Percentiles rank a stretch among this genome's conserved stretches.
Conservation (phyloP, 2,329 filamentous ascomycete genomes). For the Botrytis squamosa region DNA sequence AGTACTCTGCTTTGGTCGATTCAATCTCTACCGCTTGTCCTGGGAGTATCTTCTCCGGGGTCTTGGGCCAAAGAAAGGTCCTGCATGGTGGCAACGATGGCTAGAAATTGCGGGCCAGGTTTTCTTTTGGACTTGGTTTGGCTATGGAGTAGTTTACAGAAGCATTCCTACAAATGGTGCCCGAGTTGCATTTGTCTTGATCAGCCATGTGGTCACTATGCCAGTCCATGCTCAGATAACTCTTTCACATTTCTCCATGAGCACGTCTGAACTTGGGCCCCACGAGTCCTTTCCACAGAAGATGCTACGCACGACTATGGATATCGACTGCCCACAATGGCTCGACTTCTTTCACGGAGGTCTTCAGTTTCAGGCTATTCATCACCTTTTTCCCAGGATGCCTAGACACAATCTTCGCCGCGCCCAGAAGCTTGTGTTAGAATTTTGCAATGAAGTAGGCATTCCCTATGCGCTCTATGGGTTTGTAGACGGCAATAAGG, state of each 20-base stretch:
- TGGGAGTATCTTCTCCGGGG: slow-evolving; percentile 74
- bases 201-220: slow-evolving; percentile 78
- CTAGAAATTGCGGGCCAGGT: slow-evolving; percentile 74
- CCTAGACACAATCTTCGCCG: slow-evolving; percentile 79
- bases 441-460: slow-evolving; percentile 78
- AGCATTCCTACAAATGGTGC: slow-evolving; percentile 67
- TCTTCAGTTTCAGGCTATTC: slow-evolving; percentile 84
- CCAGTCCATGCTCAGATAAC: slow-evolving; percentile 88
- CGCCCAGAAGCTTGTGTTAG: slow-evolving; percentile 71
- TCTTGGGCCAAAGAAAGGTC: slow-evolving; percentile 69
- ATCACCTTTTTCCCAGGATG: slow-evolving; percentile 81
- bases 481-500: slow-evolving; percentile 78
- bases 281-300: slow-evolving; percentile 85
- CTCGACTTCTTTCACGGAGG: slow-evolving; percentile 87
- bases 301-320: slow-evolving; percentile 92
- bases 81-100: slow-evolving; percentile 79
- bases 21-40: slow-evolving; percentile 82
- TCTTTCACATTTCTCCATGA: slow-evolving; percentile 91
- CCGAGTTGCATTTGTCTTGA: slow-evolving; percentile 71
- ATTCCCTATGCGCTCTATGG: slow-evolving; percentile 85
- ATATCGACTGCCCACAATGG: slow-evolving; percentile 84
- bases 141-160: slow-evolving; percentile 75
- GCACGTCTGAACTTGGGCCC: slow-evolving; percentile 79
- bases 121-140: slow-evolving; percentile 86
- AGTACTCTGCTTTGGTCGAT: slow-evolving; percentile 75